Conservation (phyloP, 495 filamentous ascomycete genomes). For the Saxispiralis lemnorum region DNA sequence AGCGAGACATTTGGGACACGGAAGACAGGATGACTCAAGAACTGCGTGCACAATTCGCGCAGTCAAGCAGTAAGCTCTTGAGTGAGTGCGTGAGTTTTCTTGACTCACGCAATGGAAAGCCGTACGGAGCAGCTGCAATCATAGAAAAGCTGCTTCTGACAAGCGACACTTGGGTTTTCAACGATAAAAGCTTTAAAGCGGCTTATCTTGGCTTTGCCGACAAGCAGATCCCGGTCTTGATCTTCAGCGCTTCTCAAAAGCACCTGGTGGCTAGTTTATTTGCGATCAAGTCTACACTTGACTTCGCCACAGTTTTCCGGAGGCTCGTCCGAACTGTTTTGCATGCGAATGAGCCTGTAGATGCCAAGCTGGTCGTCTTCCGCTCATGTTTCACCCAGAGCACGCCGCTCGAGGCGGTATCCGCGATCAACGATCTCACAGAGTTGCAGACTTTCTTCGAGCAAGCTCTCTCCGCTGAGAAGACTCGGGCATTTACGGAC, state of each 20-base stretch:
- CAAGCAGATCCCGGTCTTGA: constrained; percentile 31
- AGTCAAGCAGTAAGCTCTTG: constrained; percentile 23
- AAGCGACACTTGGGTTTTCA: constrained; percentile 14
- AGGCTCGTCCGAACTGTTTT: neutral
- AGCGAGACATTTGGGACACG: constrained; percentile 13
- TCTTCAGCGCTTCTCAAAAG: constrained; percentile 37
- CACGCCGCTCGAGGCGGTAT: constrained; percentile 10
- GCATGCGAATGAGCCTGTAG: neutral
- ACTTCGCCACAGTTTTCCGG: constrained; percentile 5
- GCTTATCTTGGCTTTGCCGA: constrained; percentile 28
- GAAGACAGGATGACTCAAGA: neutral
- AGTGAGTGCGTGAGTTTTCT: constrained; percentile 33
- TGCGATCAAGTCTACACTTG: neutral
- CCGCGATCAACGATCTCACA: constrained; percentile 7
- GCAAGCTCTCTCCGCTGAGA: neutral
- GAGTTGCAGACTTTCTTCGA: constrained; percentile 22
- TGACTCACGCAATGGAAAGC: constrained; percentile 53
- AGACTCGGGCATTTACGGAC: neutral
- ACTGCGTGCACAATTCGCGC: constrained; percentile 19
- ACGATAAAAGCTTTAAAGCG: constrained; percentile 12
- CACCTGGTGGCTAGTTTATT: constrained; percentile 21
- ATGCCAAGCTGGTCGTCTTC: neutral
- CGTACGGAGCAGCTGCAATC: constrained; percentile 57
- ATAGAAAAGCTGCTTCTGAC: constrained; percentile 33
- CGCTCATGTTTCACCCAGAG: constrained; percentile 17